These are phyloP conservation scores for Selaginella moellendorffii DNA, from an alignment of 75 land plant genomes.

Conservation along the genomic window DNA sequence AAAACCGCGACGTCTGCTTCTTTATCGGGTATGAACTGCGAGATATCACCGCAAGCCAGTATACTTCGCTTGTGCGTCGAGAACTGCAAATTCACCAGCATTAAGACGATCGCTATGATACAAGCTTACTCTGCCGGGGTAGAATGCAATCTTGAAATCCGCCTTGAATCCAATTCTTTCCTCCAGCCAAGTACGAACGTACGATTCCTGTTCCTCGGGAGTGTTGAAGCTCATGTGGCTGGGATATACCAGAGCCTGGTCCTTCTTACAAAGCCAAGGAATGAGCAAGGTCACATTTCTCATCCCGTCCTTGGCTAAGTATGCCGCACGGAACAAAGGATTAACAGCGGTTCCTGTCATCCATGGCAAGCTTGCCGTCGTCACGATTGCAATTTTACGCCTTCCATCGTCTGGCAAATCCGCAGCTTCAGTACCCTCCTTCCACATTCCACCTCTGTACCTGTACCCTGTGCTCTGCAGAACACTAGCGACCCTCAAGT, in stretches of 20 bases:
- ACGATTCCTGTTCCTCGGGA: constrained; percentile 53
- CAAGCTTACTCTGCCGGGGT: constrained; percentile 50
- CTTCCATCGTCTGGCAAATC: constrained; percentile 28
- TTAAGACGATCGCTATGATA: background rate
- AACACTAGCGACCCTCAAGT: constrained; percentile 80
- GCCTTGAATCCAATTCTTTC: constrained; percentile 40
- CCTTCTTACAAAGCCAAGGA: constrained; percentile 57
- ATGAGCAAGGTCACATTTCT: constrained; percentile 50
- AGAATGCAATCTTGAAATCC: constrained; percentile 39
- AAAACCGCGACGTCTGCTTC: constrained; percentile 74
- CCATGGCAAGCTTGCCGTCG: constrained; percentile 86
- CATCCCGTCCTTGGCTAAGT: constrained; percentile 44
- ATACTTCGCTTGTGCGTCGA: constrained; percentile 51
- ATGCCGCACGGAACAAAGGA: constrained; percentile 79
- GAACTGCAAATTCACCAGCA: constrained; percentile 34
- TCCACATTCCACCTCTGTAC: constrained; percentile 62
- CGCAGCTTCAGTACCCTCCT: constrained; percentile 20
- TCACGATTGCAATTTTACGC: constrained; percentile 54
- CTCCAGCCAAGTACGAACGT: constrained; percentile 58
- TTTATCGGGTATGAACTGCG: constrained; percentile 47
- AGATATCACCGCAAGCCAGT: constrained; percentile 55
- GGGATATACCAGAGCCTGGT: constrained; percentile 63
- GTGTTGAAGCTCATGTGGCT: constrained; percentile 36
- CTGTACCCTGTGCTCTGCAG: constrained; percentile 80
- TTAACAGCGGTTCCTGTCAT: constrained; percentile 89